A percentile compares a stretch with the other conserved stretches of the same genome.
Evolutionary conservation across 495 filamentous ascomycete genomes (phyloP).

Genomic region (Neurospora sp.): DNA sequence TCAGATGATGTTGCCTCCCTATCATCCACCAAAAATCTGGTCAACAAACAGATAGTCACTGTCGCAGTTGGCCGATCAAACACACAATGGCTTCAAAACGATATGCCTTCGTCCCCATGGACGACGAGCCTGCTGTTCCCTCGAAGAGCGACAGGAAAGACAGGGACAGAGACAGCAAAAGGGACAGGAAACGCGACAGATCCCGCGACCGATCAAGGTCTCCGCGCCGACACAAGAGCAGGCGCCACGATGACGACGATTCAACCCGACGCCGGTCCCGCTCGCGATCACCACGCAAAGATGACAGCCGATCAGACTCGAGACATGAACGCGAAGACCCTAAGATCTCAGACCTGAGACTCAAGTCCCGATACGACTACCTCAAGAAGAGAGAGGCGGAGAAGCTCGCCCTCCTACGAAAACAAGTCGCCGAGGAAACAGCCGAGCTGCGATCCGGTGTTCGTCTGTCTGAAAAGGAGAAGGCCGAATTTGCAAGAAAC

Average conservation of each 20-base stretch:
- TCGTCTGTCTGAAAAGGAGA: conserved; percentile 65
- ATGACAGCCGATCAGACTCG: background rate
- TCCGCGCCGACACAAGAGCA: conserved; percentile 20
- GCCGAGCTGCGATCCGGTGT: conserved; percentile 72
- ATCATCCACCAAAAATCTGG: background rate
- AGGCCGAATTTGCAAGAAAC: conserved; percentile 84
- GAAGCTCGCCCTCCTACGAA: conserved; percentile 70
- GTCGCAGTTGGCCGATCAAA: background rate
- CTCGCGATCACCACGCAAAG: conserved; percentile 11
- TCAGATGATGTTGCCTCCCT: background rate
- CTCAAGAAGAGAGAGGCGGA: conserved; percentile 86
- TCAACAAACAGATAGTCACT: background rate
- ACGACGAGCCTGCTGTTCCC: conserved; percentile 54
- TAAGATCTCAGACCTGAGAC: conserved; percentile 64
- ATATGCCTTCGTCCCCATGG: conserved; percentile 78
- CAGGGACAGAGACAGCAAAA: conserved; percentile 39
- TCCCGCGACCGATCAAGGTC: conserved; percentile 28
- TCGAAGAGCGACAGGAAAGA: conserved; percentile 41
- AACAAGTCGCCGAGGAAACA: conserved; percentile 86
- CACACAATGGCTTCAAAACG: conserved; percentile 48
- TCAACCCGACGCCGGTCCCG: conserved; percentile 17
- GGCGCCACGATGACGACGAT: conserved; percentile 18
- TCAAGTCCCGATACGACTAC: conserved; percentile 85
- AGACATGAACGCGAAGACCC: conserved; percentile 16
- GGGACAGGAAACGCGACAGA: conserved; percentile 41